These are phyloP conservation scores for Pholiota molesta DNA, from an alignment of 768 basidiomycete genomes.

Conservation along the genomic window DNA sequence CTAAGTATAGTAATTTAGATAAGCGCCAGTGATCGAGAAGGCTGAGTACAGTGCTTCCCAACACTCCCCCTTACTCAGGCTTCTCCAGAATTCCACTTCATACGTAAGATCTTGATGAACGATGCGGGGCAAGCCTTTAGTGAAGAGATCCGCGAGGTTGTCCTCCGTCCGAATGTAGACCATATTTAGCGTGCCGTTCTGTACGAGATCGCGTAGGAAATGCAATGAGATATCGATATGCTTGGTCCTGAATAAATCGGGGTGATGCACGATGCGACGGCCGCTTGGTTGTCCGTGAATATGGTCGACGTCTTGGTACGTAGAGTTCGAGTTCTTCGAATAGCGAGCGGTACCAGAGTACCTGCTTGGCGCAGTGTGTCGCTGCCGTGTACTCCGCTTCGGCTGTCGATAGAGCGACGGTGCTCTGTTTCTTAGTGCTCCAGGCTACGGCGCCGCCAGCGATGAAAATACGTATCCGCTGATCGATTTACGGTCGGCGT, in stretches of 20 bases:
- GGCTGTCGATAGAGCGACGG: constrained; percentile 39
- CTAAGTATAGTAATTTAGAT: no score
- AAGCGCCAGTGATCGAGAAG: no score
- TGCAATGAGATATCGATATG: constrained; percentile 17
- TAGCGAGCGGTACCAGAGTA: constrained; percentile 34
- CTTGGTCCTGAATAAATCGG: constrained; percentile 17
- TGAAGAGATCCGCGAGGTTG: constrained; percentile 12
- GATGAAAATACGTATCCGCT: constrained; percentile 37
- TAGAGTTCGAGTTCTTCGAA: constrained; percentile 17
- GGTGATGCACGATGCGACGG: constrained; percentile 18
- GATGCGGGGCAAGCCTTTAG: constrained; percentile 7
- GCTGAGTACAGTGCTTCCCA: no score
- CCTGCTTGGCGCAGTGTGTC: constrained; percentile 34
- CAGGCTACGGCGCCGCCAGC: constrained; percentile 42
- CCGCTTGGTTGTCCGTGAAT: constrained; percentile 20
- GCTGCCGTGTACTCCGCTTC: constrained; percentile 49
- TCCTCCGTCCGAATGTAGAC: constrained; percentile 11
- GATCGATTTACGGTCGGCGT: constrained; percentile 29
- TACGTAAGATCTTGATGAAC: not conserved
- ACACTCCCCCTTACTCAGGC: no score
- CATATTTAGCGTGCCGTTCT: constrained; percentile 8
- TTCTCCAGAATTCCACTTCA: not conserved
- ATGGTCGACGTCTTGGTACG: constrained; percentile 11
- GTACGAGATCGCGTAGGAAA: constrained; percentile 12
- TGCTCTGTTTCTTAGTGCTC: constrained; percentile 40